Conservation (phyloP, 192 early-diverging fungal species). For the Linnemannia exigua region DNA sequence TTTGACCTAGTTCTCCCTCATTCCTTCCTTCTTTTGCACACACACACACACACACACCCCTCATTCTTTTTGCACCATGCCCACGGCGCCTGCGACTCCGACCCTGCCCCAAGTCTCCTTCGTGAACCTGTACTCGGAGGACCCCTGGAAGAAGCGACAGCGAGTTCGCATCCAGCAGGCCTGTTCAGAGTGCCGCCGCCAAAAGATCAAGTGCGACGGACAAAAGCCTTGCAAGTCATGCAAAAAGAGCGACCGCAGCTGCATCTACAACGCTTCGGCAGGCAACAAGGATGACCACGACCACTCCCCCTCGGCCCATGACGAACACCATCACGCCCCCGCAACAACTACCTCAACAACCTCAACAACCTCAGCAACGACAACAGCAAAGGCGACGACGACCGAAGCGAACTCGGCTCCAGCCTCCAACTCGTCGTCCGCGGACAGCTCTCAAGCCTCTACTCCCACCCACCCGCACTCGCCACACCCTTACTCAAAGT, state of each 20-base stretch:
- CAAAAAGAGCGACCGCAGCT: slow-evolving; percentile 50
- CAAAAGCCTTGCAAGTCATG: slow-evolving; percentile 59
- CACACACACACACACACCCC: neutral
- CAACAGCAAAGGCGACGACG: neutral
- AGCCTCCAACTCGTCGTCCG: neutral
- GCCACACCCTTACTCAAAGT: slow-evolving; percentile 44
- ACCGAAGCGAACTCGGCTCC: neutral
- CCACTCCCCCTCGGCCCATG: neutral
- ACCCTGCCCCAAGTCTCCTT: slow-evolving; percentile 55
- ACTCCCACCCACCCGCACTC: slow-evolving; percentile 33
- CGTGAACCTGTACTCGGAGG: slow-evolving; percentile 57
- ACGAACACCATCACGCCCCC: neutral
- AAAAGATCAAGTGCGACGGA: slow-evolving; percentile 63
- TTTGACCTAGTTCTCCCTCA: neutral
- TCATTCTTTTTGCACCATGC: slow-evolving; percentile 12
- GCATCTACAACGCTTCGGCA: slow-evolving; percentile 42
- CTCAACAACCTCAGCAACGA: neutral
- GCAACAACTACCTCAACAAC: neutral
- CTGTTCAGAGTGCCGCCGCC: slow-evolving; percentile 58
- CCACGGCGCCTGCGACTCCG: slow-evolving; percentile 47
- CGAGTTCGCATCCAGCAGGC: slow-evolving; percentile 61
- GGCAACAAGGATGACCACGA: slow-evolving; percentile 32
- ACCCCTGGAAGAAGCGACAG: slow-evolving; percentile 58
- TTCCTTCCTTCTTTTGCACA: neutral
- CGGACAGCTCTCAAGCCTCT: neutral